Percentiles rank a stretch among this genome's conserved stretches.
Conservation (phyloP, 1,284 basidiomycete species). For the Leccinum pseudoinsigne region DNA sequence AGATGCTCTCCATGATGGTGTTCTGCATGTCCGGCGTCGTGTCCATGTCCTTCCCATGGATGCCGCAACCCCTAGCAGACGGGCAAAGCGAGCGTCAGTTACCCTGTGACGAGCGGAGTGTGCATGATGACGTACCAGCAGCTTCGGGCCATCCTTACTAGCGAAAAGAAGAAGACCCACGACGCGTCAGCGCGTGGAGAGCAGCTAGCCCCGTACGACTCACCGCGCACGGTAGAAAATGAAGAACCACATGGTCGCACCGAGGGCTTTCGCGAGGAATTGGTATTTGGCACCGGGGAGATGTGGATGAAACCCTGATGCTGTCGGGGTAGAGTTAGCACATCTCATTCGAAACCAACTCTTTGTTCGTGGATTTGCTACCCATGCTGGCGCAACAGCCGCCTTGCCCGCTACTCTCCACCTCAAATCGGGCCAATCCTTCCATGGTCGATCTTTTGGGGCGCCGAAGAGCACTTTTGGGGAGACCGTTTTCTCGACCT, state of each 20-base stretch:
- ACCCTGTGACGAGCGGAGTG: background rate
- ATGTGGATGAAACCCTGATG: conserved; percentile 82
- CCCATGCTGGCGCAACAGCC: conserved; percentile 51
- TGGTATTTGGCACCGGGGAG: conserved; percentile 76
- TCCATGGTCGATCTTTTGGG: conserved; percentile 89
- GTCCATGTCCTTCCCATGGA: no score
- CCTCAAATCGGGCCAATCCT: conserved; percentile 93
- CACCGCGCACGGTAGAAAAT: conserved; percentile 93
- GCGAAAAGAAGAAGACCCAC: background rate
- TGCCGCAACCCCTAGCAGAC: no score
- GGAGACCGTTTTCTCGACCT: conserved; percentile 98
- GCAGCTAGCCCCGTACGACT: conserved; percentile 33
- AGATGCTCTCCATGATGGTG: no score
- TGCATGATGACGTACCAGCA: conserved; percentile 49
- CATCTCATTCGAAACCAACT: conserved; percentile 47
- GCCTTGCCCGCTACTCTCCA: conserved; percentile 83
- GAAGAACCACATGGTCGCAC: conserved; percentile 97
- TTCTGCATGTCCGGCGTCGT: no score
- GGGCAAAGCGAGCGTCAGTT: background rate
- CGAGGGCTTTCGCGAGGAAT: conserved; percentile 81
- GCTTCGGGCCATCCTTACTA: conserved; percentile 75
- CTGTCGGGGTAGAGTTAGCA: conserved; percentile 29
- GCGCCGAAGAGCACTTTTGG: conserved; percentile 88
- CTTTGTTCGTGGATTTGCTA: conserved; percentile 62
- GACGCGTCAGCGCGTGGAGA: conserved; percentile 7